Base-by-base conservation (phyloP, 495 filamentous ascomycete genomes). In the Podospora didyma region DNA sequence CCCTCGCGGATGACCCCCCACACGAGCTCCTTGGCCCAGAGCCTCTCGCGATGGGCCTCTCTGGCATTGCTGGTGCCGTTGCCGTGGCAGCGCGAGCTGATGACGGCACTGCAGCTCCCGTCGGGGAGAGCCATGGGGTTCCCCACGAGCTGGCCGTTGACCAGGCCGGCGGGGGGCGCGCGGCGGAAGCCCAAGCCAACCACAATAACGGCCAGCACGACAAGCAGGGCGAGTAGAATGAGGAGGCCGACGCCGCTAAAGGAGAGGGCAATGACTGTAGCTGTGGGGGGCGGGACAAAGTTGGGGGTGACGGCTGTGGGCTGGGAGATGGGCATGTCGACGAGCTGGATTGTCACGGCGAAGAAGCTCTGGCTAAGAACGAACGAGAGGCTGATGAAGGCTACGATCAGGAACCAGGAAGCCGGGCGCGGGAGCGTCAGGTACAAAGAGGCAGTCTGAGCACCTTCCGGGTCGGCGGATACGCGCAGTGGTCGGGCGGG, bases 1-100 rank as follows among this genome's bases (percentile, higher is more conserved):
- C 64, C 72, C 22, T 72, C 65, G 31, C 65, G 65, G 20, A 77
- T 66, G 14, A 76, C 72, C 19, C 75, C 76, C 76, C 76, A 78
- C 2, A 59, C 46, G 2, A 77, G 45, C 16, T 59, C 56, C 21
- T 59, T 53, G 35, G 57, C 50, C 70, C 68, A 72, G 16, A 71
- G 24, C 24, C 6, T 26, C 61, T 50, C 46, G 48, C 51, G 28
- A 11, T 12, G 7, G 46, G 21, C 26, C 26, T 17, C 23, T 4
- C 31, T 22, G 20, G 22, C 44, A 12, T 64, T 51, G 17, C 52
- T 51, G 45, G 63, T 63, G 47, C 48, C 19, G 20, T 34, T 23
- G 46, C 49, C 61, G 42, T 76, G 74, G 54, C 75, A 77, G 17
- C 73, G 54, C 24, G 76, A 70, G 51, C 68, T 69, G 37, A 79